These are phyloP conservation scores for Bipolaris zeicola DNA, from an alignment of 2,329 filamentous ascomycete species.

Conservation along the genomic window DNA sequence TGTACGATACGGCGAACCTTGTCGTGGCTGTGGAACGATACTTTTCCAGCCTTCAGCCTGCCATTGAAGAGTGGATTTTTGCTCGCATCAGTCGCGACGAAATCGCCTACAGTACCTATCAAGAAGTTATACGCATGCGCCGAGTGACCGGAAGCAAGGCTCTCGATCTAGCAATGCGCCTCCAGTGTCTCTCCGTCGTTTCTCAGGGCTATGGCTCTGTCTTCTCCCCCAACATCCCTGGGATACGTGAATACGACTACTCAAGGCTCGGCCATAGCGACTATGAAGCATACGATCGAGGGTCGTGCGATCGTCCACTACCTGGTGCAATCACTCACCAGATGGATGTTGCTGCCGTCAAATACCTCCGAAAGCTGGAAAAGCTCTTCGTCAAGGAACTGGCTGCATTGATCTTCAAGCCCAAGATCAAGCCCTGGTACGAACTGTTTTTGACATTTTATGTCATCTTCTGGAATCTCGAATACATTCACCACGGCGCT, in stretches of 20 bases:
- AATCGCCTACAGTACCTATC: constrained; percentile 38
- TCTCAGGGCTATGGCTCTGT: constrained; percentile 48
- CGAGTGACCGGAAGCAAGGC: constrained; percentile 25
- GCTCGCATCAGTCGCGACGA: constrained; percentile 36
- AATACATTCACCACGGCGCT: constrained; percentile 44
- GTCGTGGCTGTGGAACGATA: constrained; percentile 36
- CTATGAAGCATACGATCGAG: constrained; percentile 46
- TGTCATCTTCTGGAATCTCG: constrained; percentile 45
- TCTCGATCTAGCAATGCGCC: constrained; percentile 40
- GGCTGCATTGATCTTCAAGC: constrained; percentile 37
- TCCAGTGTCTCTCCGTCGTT: constrained; percentile 44
- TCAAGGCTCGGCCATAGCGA: constrained; percentile 34
- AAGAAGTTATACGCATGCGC: constrained; percentile 41
- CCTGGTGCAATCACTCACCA: constrained; percentile 46
- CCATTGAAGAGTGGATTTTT: constrained; percentile 43
- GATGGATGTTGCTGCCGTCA: constrained; percentile 46
- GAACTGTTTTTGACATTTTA: constrained; percentile 45
- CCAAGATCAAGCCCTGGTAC: constrained; percentile 46
- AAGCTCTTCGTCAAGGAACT: constrained; percentile 39
- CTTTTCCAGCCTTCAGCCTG: constrained; percentile 33
- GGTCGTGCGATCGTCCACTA: constrained; percentile 40
- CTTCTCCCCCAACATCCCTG: constrained; percentile 37
- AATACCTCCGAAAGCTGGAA: constrained; percentile 39
- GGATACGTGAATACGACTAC: constrained; percentile 42
- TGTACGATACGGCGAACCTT: constrained; percentile 41